phyloP scores from a whole-genome alignment of 192 early-diverging fungal genomes.

The Glomus cerebriforme region DNA sequence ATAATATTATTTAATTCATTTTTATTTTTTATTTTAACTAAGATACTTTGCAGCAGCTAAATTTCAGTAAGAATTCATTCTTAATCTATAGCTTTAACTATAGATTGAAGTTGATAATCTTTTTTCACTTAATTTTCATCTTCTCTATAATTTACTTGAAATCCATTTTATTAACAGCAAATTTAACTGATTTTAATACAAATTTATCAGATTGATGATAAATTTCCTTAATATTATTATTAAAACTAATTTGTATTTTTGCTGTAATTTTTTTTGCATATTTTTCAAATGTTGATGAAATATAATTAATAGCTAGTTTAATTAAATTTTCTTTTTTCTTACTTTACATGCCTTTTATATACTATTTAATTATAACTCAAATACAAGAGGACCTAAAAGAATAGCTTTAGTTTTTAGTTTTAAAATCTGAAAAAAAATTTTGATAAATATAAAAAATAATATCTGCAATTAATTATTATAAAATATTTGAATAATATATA shows the following conservation, averaged over 20 bases:
- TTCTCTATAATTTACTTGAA: neutral
- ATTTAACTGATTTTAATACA: neutral
- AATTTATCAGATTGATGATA: neutral
- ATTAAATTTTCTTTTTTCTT: neutral
- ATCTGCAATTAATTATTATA: no score
- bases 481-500: no score
- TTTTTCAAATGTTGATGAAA: constrained; percentile 5
- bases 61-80: neutral
- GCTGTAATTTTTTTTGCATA: neutral
- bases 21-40: neutral
- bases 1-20: neutral
- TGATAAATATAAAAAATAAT: neutral
- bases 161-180: neutral
- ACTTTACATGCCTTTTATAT: neutral
- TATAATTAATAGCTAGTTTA: constrained; percentile 8
- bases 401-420: neutral
- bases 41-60: neutral
- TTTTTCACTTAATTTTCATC: neutral
- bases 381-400: neutral
- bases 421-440: neutral
- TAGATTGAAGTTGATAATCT: neutral
- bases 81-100: neutral
- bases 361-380: neutral
- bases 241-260: neutral
- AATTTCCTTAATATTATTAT: neutral